phyloP scores from a whole-genome alignment of 805 yeast species.

The Phaffomyces antillensis region DNA sequence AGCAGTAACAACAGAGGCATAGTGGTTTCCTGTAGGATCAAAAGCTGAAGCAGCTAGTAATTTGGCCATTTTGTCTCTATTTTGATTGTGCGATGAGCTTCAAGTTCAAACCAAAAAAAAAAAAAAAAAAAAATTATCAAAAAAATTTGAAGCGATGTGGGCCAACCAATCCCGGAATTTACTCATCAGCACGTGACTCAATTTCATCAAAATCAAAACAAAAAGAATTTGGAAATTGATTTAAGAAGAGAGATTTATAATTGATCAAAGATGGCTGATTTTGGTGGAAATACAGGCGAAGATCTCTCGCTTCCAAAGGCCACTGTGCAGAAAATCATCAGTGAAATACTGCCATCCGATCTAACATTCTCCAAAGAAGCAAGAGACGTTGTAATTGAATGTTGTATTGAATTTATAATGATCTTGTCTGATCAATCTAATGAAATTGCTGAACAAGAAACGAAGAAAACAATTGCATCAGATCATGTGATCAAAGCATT shows the following conservation, averaged over 20 bases:
- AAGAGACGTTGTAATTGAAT: constrained; percentile 89
- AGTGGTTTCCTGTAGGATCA: constrained; percentile 54
- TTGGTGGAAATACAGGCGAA: constrained; percentile 22
- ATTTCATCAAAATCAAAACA: too few relatives aligned
- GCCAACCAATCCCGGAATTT: background rate
- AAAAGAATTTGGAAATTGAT: too few relatives aligned
- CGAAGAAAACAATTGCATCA: constrained; percentile 92
- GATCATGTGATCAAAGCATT: constrained; percentile 93
- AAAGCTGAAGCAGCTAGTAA: constrained; percentile 27
- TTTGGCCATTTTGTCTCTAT: constrained; percentile 2
- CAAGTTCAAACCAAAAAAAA: background rate
- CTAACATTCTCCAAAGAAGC: constrained; percentile 87
- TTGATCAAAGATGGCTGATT: constrained; percentile 15
- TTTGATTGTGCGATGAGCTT: constrained; percentile 5
- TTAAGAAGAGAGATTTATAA: too few relatives aligned
- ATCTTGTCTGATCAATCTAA: constrained; percentile 87
- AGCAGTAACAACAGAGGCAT: constrained; percentile 60
- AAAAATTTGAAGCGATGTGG: background rate
- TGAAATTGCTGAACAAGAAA: constrained; percentile 93
- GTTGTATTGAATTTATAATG: constrained; percentile 95
- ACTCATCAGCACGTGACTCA: background rate
- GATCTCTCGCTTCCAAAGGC: constrained; percentile 53
- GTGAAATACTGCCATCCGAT: constrained; percentile 86
- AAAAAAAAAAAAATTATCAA: background rate
- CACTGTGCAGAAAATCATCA: constrained; percentile 89